Evolutionary conservation across 495 filamentous ascomycete species (phyloP).

Genomic region (Chaetomidium leptoderma): DNA sequence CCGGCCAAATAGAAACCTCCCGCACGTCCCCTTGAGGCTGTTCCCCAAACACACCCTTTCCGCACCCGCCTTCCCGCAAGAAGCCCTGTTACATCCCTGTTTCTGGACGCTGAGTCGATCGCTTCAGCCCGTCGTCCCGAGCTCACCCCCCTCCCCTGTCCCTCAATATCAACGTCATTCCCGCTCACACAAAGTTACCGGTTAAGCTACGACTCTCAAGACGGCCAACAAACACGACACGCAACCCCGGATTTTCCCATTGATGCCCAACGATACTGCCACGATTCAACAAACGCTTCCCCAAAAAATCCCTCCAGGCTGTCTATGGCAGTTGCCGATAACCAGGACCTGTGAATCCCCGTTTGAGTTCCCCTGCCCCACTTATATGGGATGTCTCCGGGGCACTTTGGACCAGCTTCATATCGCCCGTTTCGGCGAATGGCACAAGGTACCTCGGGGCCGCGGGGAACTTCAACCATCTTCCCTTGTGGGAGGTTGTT

Average conservation of each 20-base stretch:
- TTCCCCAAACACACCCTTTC: slow-evolving; percentile 24
- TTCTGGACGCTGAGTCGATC: slow-evolving; percentile 30
- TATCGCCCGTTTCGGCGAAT: too few relatives aligned
- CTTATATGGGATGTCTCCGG: too few relatives aligned
- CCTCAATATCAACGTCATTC: slow-evolving; percentile 18
- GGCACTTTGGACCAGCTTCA: too few relatives aligned
- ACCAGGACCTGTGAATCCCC: too few relatives aligned
- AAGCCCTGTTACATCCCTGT: slow-evolving; percentile 31
- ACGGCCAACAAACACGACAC: background rate
- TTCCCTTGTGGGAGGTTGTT: too few relatives aligned
- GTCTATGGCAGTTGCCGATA: background rate
- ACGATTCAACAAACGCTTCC: background rate
- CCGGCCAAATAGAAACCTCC: slow-evolving; percentile 27
- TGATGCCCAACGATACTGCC: background rate
- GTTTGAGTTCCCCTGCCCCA: background rate
- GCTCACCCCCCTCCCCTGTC: slow-evolving; percentile 20
- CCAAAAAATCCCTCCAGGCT: background rate
- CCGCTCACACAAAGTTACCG: background rate
- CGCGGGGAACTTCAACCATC: too few relatives aligned
- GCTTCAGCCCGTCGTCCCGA: slow-evolving; percentile 30
- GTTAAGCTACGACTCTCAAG: background rate
- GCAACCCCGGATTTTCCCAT: background rate
- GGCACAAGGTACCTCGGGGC: too few relatives aligned
- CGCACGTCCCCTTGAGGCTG: slow-evolving; percentile 29
- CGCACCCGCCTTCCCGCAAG: slow-evolving; percentile 31